Evolutionary conservation across 2,329 filamentous ascomycete genomes (phyloP).

Genomic region (Xylaria arbuscula): DNA sequence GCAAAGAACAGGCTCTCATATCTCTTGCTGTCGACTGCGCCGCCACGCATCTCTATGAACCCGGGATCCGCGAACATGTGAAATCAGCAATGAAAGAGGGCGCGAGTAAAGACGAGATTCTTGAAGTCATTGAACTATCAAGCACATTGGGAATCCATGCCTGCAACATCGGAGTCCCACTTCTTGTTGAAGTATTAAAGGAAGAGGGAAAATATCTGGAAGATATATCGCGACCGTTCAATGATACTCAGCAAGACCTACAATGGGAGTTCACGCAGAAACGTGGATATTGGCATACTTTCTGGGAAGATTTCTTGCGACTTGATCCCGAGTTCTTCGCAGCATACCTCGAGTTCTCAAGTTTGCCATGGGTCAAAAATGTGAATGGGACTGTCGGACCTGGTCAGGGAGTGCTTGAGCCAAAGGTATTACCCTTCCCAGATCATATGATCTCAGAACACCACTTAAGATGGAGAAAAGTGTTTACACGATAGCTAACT

Average conservation of each 20-base stretch:
- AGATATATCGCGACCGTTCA: constrained; percentile 50
- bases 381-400: constrained; percentile 35
- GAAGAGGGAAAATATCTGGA: constrained; percentile 52
- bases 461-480: background rate
- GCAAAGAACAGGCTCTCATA: constrained; percentile 57
- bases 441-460: background rate
- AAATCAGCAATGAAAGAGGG: constrained; percentile 54
- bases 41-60: constrained; percentile 57
- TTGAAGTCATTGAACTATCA: constrained; percentile 58
- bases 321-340: constrained; percentile 61
- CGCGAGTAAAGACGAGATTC: constrained; percentile 55
- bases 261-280: constrained; percentile 57
- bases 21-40: constrained; percentile 57
- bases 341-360: constrained; percentile 59
- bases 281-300: constrained; percentile 59
- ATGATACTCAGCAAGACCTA: constrained; percentile 52
- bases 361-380: constrained; percentile 54
- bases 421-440: constrained; percentile 51
- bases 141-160: constrained; percentile 60
- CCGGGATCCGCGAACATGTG: constrained; percentile 56
- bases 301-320: constrained; percentile 58
- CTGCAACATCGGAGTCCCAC: constrained; percentile 58
- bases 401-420: constrained; percentile 51
- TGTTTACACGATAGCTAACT: constrained; percentile 5
- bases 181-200: constrained; percentile 59